Evolutionary conservation across 2,329 filamentous ascomycete species (phyloP), one percentile per base, ranked within the genome.

Genomic region (Aspergillus intermedius): DNA sequence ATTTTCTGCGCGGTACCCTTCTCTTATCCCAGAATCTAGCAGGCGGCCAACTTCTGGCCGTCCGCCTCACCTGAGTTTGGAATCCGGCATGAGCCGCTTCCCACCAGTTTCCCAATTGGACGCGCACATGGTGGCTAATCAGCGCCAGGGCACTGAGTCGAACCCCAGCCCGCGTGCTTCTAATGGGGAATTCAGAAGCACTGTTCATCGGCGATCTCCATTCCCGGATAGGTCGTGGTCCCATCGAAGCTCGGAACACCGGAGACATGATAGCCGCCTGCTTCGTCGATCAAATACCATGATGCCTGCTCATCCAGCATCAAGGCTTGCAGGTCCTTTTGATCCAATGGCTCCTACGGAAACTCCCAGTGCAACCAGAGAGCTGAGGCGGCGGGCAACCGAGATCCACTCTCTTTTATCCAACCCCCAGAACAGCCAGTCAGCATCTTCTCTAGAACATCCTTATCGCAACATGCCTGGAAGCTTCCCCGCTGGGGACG

Each of bases 101-200:
- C 67, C 67, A 22, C 67, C 67, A 25, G 60, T 70, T 21, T 70
- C 66, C 22, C 67, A 70, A 42, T 47, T 63, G n/a, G 66, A 69
- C 46, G 66, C 67, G 5, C 65, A 66, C 41, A 54, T 64, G 28
- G 44, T 66, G 23, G 58, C 64, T 28, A 56, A 55, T 12, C 56
- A 57, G 25, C 55, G 44, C 41, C 48, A 47, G 25, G 44, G 41
- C 19, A 22, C 44, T 19, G 44, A 47, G 4, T 44, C 52, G 32
- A n/a, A 34, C 8, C 8, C 34, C 23, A 10, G 23, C 5, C 12
- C 17, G 21, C 10, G 17, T n/a, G 4, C 8, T 9, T 8, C 30
- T 13, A 32, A 42, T n/a, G 32, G 12, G 28, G 25, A 30, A 17
- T 7, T 12, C n/a, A 6, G n/a, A 37, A 19, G n/a, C n/a, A 37